phyloP scores from a whole-genome alignment of 2,329 filamentous ascomycete species.

The Microsporum audouinii region DNA sequence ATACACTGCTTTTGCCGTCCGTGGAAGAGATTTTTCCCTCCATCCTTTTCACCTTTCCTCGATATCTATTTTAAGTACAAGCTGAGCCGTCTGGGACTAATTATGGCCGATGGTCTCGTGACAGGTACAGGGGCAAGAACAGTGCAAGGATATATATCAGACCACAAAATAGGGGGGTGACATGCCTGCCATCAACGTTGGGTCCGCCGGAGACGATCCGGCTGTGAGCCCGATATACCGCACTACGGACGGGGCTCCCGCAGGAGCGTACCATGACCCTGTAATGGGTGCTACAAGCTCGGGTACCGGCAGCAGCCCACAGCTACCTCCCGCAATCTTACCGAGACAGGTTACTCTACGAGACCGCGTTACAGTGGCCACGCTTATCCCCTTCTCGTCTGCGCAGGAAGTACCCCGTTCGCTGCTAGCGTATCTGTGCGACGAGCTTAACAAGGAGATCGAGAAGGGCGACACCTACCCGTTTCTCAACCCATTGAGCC shows the following conservation, averaged over 20 bases:
- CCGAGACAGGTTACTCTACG: slow-evolving; percentile 70
- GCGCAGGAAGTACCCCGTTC: slow-evolving; percentile 62
- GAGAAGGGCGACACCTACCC: slow-evolving; percentile 87
- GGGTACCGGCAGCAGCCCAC: slow-evolving; percentile 33
- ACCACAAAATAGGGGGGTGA: background rate
- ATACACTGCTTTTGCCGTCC: background rate
- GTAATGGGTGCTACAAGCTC: background rate
- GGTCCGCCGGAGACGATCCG: slow-evolving; percentile 48
- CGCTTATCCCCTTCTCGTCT: slow-evolving; percentile 71
- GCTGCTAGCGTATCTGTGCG: slow-evolving; percentile 64
- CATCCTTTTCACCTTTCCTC: background rate
- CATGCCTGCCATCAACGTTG: slow-evolving; percentile 60
- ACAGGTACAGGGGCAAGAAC: slow-evolving; percentile 7
- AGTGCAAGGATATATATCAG: background rate
- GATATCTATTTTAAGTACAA: background rate
- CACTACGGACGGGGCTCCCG: slow-evolving; percentile 23
- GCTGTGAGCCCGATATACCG: slow-evolving; percentile 58
- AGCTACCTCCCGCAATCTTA: slow-evolving; percentile 56
- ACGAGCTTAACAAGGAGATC: slow-evolving; percentile 81
- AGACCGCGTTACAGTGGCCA: slow-evolving; percentile 73
- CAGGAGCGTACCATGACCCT: background rate
- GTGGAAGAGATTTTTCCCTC: background rate
- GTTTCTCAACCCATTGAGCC: slow-evolving; percentile 64
- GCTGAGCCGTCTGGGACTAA: slow-evolving; percentile 4
- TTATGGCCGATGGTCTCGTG: slow-evolving; percentile 15